phyloP scores from a whole-genome alignment of 2,329 filamentous ascomycete species.

The Colletotrichum brevisporum region DNA sequence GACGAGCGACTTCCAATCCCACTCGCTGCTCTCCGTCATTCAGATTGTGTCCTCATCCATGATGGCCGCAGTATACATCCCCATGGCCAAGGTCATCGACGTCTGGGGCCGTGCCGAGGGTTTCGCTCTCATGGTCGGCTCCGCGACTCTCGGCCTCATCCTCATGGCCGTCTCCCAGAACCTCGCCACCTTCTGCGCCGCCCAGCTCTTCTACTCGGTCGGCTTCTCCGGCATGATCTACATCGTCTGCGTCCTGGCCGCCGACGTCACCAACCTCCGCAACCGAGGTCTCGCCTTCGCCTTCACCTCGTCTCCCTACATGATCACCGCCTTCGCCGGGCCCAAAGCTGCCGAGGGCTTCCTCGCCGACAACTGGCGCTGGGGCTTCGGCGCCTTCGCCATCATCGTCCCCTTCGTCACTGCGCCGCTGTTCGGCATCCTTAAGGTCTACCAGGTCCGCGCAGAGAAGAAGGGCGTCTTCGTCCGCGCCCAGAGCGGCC shows the following conservation, averaged over 20 bases:
- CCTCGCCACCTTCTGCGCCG: conserved; percentile 63
- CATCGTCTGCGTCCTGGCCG: conserved; percentile 74
- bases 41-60: conserved; percentile 68
- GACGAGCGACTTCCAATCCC: conserved; percentile 64
- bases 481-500: conserved; percentile 53
- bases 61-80: conserved; percentile 72
- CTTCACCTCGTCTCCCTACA: conserved; percentile 58
- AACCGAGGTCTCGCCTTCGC: conserved; percentile 56
- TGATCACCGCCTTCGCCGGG: conserved; percentile 59
- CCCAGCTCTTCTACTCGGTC: conserved; percentile 72
- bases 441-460: conserved; percentile 69
- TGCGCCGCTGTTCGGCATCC: conserved; percentile 67
- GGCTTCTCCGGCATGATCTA: conserved; percentile 73
- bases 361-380: conserved; percentile 51
- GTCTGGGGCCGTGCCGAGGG: conserved; percentile 75
- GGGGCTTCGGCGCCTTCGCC: conserved; percentile 70
- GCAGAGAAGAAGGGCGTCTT: conserved; percentile 66
- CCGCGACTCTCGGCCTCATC: conserved; percentile 65
- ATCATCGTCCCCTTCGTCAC: conserved; percentile 71
- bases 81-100: conserved; percentile 74
- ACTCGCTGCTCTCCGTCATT: conserved; percentile 68
- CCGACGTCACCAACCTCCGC: conserved; percentile 66
- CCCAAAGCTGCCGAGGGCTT: conserved; percentile 51
- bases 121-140: conserved; percentile 66
- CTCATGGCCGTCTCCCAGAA: conserved; percentile 72